Percentiles rank a stretch among this genome's conserved stretches.
phyloP scores from a whole-genome alignment of 2,329 filamentous ascomycete genomes.

The Ascosphaera apis region DNA sequence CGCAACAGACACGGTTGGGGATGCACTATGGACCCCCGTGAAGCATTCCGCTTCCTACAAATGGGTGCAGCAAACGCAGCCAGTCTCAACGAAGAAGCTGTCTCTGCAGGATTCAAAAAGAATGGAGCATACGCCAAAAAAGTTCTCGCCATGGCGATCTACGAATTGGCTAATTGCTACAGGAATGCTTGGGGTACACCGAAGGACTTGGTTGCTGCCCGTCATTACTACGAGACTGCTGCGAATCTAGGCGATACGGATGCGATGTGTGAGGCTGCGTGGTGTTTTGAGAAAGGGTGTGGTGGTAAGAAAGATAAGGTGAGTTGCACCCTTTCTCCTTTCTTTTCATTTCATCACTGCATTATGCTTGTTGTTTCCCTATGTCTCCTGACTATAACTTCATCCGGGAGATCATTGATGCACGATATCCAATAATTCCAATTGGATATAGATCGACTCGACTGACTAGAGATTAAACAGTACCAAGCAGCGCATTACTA shows the following conservation, averaged over 20 bases:
- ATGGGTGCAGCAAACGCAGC: slow-evolving; percentile 80
- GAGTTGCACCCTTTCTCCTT: slow-evolving; percentile 19
- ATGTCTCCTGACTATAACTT: too few species aligned
- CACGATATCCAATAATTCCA: neutral
- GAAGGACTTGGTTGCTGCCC: slow-evolving; percentile 65
- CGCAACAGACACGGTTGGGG: slow-evolving; percentile 70
- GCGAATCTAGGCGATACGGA: slow-evolving; percentile 92
- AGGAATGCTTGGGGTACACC: slow-evolving; percentile 82
- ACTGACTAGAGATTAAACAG: neutral
- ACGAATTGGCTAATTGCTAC: slow-evolving; percentile 58
- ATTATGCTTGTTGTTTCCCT: neutral
- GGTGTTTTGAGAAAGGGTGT: slow-evolving; percentile 94
- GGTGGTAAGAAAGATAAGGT: slow-evolving; percentile 98
- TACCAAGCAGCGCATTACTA: slow-evolving; percentile 53
- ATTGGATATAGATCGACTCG: too few species aligned
- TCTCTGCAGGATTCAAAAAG: slow-evolving; percentile 72
- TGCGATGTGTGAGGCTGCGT: slow-evolving; percentile 89
- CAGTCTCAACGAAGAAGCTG: slow-evolving; percentile 60
- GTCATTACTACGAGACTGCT: slow-evolving; percentile 88
- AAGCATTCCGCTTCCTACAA: slow-evolving; percentile 64
- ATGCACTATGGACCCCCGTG: slow-evolving; percentile 44
- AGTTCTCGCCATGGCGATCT: slow-evolving; percentile 87
- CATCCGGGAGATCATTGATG: neutral
- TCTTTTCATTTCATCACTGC: neutral
- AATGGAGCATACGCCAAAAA: slow-evolving; percentile 74